Base-by-base conservation (phyloP, 192 early-diverging fungal species). In the Backusella luteola region DNA sequence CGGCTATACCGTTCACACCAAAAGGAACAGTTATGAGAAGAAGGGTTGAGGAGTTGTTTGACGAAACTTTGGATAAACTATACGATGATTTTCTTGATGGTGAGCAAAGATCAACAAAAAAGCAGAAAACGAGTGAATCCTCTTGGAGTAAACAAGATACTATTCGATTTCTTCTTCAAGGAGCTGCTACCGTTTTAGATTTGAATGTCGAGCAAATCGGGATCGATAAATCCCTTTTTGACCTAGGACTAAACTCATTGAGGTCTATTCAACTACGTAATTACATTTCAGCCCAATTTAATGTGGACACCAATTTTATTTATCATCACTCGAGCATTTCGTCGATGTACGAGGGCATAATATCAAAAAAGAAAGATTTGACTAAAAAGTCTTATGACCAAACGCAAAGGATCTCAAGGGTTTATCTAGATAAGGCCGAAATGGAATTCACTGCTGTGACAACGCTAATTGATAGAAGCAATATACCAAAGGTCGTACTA, bases 21-120 rank as follows among this genome's bases (percentile, higher is more conserved):
- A 82, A 82, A 71, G 80, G 77, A 44, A 78, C 73, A 7, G n/a
- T 78, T 14, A 74, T 59, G 7, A 53, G 77, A 34, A 83, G 76
- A n/a, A 68, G 85, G 32, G 87, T 90, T 34, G 79, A 86, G 34
- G 77, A 89, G 39, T 42, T 68, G 15, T 88, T 90, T 75, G 80
- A 77, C 6, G 38, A 79, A 26, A 59, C 85, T n/a, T 84, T 95
- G 49, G 84, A 84, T 5, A 63, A 63, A 12, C 82, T 92, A 83
- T 93, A 91, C 73, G 75, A 82, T 29, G 77, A 81, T 59, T 86
- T 85, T 35, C 70, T 83, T 41, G 34, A 49, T 11, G 32, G 46
- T 17, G 15, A 14, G 19, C 42, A 15, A 23, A 42, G 17, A 34
- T 9, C 4, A 39, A 23, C 2, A 19, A 41, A 23, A 56, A 56